A percentile compares a stretch with the other conserved stretches of the same genome.
Conservation (phyloP, 202 grass and related monocot genomes). For the Setaria italica region DNA sequence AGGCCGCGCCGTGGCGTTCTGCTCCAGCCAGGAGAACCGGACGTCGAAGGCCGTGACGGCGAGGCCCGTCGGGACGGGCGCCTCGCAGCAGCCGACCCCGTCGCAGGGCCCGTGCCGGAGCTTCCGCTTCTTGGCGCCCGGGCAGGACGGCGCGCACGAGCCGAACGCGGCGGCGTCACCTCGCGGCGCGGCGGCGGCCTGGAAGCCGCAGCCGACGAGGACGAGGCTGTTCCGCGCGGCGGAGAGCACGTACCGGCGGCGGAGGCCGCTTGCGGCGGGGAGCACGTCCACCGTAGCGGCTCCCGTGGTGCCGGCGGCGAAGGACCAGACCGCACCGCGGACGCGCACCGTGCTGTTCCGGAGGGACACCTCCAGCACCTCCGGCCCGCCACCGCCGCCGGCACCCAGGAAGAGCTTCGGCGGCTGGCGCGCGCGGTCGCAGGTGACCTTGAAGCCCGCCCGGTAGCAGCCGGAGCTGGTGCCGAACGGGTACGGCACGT, state of each 20-base stretch:
- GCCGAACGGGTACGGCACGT: conserved; percentile 57
- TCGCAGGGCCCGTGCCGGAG: conserved; percentile 38
- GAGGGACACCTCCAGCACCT: conserved; percentile 53
- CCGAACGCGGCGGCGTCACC: background rate
- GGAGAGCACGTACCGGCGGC: conserved; percentile 11
- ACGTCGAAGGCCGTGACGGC: conserved; percentile 27
- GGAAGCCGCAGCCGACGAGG: conserved; percentile 44
- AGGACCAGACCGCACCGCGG: conserved; percentile 32
- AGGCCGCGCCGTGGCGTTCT: background rate
- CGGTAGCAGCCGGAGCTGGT: conserved; percentile 37
- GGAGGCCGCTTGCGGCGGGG: background rate
- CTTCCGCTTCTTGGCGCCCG: background rate
- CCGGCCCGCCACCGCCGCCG: background rate
- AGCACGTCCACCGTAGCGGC: background rate
- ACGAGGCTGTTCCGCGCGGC: conserved; percentile 35
- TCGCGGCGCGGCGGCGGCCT: background rate
- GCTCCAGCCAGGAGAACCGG: conserved; percentile 8
- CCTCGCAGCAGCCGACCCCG: conserved; percentile 55
- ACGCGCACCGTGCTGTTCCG: conserved; percentile 42
- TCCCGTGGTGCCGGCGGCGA: conserved; percentile 4
- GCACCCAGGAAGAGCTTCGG: conserved; percentile 52
- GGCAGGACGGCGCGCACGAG: conserved; percentile 36
- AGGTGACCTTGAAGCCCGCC: conserved; percentile 53
- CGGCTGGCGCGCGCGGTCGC: conserved; percentile 32
- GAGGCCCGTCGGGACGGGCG: conserved; percentile 32